These are phyloP conservation scores for Colletotrichum sidae DNA, from an alignment of 2,329 filamentous ascomycete species.

Conservation along the genomic window DNA sequence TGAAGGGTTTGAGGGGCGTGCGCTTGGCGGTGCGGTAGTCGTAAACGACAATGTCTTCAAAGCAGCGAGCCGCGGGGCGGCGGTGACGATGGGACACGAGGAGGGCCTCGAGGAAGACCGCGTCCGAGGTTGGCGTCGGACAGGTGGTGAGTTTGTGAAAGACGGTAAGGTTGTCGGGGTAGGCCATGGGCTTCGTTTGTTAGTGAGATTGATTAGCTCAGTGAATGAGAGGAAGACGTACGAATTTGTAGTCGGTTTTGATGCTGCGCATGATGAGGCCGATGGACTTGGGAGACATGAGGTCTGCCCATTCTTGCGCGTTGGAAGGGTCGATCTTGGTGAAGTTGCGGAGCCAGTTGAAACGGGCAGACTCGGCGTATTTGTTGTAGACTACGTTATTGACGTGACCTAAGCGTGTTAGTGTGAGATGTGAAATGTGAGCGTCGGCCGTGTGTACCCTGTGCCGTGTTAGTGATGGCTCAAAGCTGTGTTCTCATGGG, in stretches of 20 bases:
- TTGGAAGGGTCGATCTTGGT: conserved; percentile 71
- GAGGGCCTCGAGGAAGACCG: conserved; percentile 70
- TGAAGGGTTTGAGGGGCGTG: conserved; percentile 53
- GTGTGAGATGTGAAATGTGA: background rate
- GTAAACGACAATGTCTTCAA: conserved; percentile 84
- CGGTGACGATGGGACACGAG: conserved; percentile 81
- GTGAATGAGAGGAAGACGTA: conserved; percentile 47
- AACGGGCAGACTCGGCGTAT: conserved; percentile 84
- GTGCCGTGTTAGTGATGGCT: conserved; percentile 23
- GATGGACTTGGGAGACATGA: conserved; percentile 73
- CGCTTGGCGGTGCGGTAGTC: conserved; percentile 61
- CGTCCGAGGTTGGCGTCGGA: conserved; percentile 55
- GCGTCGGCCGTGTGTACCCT: conserved; percentile 20
- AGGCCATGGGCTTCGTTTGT: conserved; percentile 77
- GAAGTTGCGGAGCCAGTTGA: conserved; percentile 82
- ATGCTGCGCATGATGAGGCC: conserved; percentile 86
- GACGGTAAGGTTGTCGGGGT: conserved; percentile 84
- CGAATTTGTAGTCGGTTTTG: conserved; percentile 88
- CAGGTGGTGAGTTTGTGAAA: conserved; percentile 78
- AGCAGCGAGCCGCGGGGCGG: conserved; percentile 77
- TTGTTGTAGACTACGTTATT: conserved; percentile 89
- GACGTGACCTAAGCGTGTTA: conserved; percentile 67
- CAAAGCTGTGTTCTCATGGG: background rate
- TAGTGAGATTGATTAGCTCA: background rate
- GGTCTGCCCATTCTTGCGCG: conserved; percentile 72